Conservation (phyloP, 2,329 filamentous ascomycete species). For the Xylariomycetidae sp. region DNA sequence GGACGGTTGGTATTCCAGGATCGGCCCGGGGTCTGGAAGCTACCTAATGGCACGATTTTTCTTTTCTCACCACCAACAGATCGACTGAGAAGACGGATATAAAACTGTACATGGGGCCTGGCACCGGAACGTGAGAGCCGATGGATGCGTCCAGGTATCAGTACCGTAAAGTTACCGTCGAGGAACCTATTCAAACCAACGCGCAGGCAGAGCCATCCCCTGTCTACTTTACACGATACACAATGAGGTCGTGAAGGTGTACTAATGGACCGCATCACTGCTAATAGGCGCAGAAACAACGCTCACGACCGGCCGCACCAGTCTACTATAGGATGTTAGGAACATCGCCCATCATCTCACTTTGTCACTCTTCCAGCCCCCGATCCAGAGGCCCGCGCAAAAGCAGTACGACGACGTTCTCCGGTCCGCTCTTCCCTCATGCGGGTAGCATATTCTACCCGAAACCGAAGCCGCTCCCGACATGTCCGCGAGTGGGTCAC, state of each 20-base stretch:
- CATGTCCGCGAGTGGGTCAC: no score
- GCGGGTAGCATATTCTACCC: no score
- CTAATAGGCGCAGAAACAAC: background rate
- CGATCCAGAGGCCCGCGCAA: no score
- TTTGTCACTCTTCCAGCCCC: no score
- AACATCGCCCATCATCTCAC: no score
- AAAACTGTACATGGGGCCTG: background rate
- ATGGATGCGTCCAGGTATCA: background rate
- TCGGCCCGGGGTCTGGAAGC: background rate
- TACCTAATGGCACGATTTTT: background rate
- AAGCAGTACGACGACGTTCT: no score
- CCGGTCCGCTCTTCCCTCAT: no score
- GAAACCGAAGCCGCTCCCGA: no score
- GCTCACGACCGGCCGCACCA: no score
- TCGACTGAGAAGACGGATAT: background rate
- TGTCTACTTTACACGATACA: background rate
- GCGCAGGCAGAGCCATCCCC: background rate
- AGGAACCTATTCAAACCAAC: background rate
- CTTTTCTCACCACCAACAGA: background rate
- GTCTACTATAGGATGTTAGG: no score
- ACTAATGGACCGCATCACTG: background rate
- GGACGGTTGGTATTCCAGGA: background rate
- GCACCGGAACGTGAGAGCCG: background rate
- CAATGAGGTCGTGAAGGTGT: conserved; percentile 4
- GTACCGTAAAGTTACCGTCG: background rate